Evolutionary conservation across 352 stramenopile genomes (phyloP), one percentile per base, ranked within the genome.

Genomic region (Phytophthora aleatoria): DNA sequence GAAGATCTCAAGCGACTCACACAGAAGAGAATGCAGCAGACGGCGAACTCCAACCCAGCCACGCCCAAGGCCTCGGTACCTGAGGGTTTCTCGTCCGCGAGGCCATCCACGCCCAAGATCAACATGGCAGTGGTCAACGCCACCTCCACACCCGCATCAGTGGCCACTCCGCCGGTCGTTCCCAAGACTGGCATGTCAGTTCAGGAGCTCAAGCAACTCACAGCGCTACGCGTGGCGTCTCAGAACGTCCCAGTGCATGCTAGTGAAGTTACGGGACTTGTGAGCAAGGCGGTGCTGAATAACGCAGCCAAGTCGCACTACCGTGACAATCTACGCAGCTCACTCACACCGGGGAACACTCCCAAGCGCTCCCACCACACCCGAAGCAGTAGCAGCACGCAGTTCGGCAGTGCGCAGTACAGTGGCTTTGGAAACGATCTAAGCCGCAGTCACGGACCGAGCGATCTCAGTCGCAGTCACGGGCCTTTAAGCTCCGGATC

Each of bases 131-230:
- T 72, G 13, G 72, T 86, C 8, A 82, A 85, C 35, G 61, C 72
- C 30, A 74, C 71, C 11, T 67, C 74, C 11, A 61, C 67, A 9
- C 60, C 71, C 3, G 54, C 61, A 20, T 35, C 64, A 15, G 57
- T 65, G 15, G 61, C 64, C 36, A 73, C 75, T 2, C 68, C 72
- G 20, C 71, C 83, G 1, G 70, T 87, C 13, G 63, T 85, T 9
- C 85, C 85, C 3, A 94, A 94, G 68, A 90, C 80, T 0, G 86
- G 86, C 28, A 95, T 95, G 86, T 89, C 86, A 3, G 86, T 95
- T 31, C 86, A 95, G 60, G 86, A 95, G 59, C 74, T 95, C 26
- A 95, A 95, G 71, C 86, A 95, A 55, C 72, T 95, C 10, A 95
- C 86, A 52, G 86, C 79, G 55, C 60, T 95, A 56, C 84, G 86